phyloP scores from a whole-genome alignment of 139 green algal species.

The Parachlorella kessleri region DNA sequence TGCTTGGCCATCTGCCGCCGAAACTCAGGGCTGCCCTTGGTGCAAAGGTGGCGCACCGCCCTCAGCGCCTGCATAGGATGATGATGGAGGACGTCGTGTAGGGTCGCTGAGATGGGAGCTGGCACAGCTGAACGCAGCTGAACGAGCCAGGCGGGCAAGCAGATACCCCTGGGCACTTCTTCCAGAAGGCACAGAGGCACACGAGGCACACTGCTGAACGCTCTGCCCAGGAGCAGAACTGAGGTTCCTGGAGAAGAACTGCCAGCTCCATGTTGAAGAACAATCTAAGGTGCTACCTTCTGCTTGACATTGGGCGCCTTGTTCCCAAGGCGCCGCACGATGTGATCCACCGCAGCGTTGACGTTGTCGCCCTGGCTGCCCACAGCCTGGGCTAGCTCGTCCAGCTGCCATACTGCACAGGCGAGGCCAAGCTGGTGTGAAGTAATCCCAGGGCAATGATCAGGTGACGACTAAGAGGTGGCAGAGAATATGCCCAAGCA shows the following conservation, averaged over 20 bases:
- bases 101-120: neutral
- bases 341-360: conserved; percentile 51
- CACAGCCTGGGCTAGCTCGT: conserved; percentile 67
- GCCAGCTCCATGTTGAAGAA: too few species aligned
- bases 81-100: neutral
- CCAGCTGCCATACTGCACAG: conserved; percentile 77
- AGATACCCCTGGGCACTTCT: neutral
- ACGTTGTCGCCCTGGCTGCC: conserved; percentile 41
- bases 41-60: conserved; percentile 71
- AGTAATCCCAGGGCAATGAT: neutral
- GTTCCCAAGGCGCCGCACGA: conserved; percentile 55
- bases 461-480: neutral
- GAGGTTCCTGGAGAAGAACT: too few species aligned
- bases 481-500: neutral
- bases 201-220: too few species aligned
- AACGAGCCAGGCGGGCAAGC: neutral
- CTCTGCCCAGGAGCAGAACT: too few species aligned
- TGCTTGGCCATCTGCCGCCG: conserved; percentile 61
- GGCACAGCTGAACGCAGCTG: neutral
- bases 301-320: conserved; percentile 72
- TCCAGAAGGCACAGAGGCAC: too few species aligned
- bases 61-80: conserved; percentile 63
- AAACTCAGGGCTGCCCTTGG: conserved; percentile 66
- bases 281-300: conserved; percentile 65
- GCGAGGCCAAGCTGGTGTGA: neutral